Percentiles rank a stretch among this genome's conserved stretches.
Evolutionary conservation across 169 alveolate species (phyloP).

Genomic region (Plasmodium malariae): DNA sequence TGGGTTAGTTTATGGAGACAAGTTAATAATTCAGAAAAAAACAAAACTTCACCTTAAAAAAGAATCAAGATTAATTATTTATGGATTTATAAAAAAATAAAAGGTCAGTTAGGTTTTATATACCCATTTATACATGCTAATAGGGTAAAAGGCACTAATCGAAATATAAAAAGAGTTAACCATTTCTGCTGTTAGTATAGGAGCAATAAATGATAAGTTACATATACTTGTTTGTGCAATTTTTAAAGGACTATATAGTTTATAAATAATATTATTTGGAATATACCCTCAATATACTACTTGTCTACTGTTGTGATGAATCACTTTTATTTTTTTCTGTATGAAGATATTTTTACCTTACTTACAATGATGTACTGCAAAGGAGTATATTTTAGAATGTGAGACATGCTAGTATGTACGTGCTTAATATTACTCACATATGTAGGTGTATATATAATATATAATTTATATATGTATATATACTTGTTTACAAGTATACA

Average conservation of each 20-base stretch:
- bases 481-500: too few relatives aligned
- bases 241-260: constrained; percentile 10
- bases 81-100: constrained; percentile 45
- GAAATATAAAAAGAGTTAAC: constrained; percentile 44
- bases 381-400: too few relatives aligned
- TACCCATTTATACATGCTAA: constrained; percentile 56
- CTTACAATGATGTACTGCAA: too few relatives aligned
- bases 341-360: too few relatives aligned
- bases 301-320: too few relatives aligned
- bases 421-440: too few relatives aligned
- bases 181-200: constrained; percentile 49
- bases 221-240: constrained; percentile 32
- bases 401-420: too few relatives aligned
- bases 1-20: constrained; percentile 38
- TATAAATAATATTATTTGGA: constrained; percentile 43
- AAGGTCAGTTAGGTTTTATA: constrained; percentile 38
- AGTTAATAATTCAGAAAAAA: constrained; percentile 28
- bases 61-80: constrained; percentile 28
- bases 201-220: constrained; percentile 16
- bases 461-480: too few relatives aligned
- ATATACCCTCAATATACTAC: constrained; percentile 16
- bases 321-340: too few relatives aligned
- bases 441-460: too few relatives aligned
- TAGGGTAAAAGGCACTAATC: constrained; percentile 22
- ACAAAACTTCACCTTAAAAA: constrained; percentile 32